Percentiles rank a stretch among this genome's conserved stretches.
Evolutionary conservation across 495 filamentous ascomycete species (phyloP).

Genomic region (Aspergillus hancockii): DNA sequence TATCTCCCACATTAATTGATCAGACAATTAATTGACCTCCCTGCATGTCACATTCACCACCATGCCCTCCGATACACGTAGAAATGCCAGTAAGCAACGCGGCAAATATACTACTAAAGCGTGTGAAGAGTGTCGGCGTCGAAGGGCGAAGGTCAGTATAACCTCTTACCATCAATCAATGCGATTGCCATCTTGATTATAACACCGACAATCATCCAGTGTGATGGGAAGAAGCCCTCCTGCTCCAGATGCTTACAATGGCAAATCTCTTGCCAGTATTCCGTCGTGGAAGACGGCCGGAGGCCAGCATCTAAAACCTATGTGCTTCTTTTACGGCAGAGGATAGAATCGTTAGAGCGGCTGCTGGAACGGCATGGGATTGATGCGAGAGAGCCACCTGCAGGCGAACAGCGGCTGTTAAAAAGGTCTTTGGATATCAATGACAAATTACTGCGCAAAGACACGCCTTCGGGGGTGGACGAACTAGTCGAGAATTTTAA

Average conservation of each 20-base stretch:
- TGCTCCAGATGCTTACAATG: conserved; percentile 31
- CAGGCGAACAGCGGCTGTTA: neutral
- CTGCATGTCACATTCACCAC: neutral
- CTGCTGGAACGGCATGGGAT: conserved; percentile 26
- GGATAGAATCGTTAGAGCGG: conserved; percentile 29
- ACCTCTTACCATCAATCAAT: neutral
- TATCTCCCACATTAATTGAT: neutral
- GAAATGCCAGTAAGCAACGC: neutral
- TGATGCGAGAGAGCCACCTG: conserved; percentile 20
- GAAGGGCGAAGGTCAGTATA: conserved; percentile 28
- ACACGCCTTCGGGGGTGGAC: conserved; percentile 8
- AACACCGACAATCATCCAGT: conserved; percentile 13
- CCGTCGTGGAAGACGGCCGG: conserved; percentile 27
- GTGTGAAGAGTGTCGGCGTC: conserved; percentile 32
- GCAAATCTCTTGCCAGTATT: conserved; percentile 27
- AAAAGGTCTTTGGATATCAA: neutral
- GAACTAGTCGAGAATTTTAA: conserved; percentile 29
- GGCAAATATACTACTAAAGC: conserved; percentile 28
- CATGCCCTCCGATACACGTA: neutral
- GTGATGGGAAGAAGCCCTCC: conserved; percentile 29
- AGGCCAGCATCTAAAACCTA: conserved; percentile 33
- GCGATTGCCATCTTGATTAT: neutral
- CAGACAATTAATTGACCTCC: neutral
- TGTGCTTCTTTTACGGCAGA: conserved; percentile 30
- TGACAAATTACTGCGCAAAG: neutral